Evolutionary conservation across 2,329 filamentous ascomycete species (phyloP).

Genomic region (Fusarium udum): DNA sequence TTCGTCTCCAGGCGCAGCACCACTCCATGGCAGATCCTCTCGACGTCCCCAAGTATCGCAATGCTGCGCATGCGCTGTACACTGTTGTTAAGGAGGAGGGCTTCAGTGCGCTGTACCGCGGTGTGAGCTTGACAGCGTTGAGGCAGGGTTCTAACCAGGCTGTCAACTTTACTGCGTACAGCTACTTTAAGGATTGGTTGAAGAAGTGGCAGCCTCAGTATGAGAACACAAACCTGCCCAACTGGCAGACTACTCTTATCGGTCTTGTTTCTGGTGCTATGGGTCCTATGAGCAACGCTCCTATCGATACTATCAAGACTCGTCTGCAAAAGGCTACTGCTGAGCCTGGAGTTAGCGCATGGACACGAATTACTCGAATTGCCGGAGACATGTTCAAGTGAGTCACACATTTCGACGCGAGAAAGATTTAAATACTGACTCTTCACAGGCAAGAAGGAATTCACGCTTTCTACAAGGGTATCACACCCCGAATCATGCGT

Average conservation of each 20-base stretch:
- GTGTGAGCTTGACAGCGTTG: conserved; percentile 91
- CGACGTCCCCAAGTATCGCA: conserved; percentile 96
- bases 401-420: conserved; percentile 38
- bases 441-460: conserved; percentile 81
- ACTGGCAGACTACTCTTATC: conserved; percentile 90
- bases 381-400: conserved; percentile 85
- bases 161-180: conserved; percentile 98
- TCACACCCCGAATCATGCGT: conserved; percentile 96
- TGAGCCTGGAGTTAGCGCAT: conserved; percentile 80
- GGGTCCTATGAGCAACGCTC: conserved; percentile 94
- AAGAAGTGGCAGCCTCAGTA: conserved; percentile 78
- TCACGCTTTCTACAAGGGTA: conserved; percentile 98
- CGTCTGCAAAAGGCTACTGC: conserved; percentile 90
- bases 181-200: conserved; percentile 85
- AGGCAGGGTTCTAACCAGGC: conserved; percentile 97
- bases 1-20: conserved; percentile 96
- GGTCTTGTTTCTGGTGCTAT: conserved; percentile 93
- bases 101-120: conserved; percentile 85
- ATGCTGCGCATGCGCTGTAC: conserved; percentile 83
- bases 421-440: conserved; percentile 5
- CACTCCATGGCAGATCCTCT: conserved; percentile 98
- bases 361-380: conserved; percentile 81
- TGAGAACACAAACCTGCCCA: conserved; percentile 72
- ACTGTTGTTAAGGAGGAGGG: conserved; percentile 95
- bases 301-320: conserved; percentile 99